Evolutionary conservation across 2,329 filamentous ascomycete species (phyloP).

Genomic region (Basipetospora chlamydospora): DNA sequence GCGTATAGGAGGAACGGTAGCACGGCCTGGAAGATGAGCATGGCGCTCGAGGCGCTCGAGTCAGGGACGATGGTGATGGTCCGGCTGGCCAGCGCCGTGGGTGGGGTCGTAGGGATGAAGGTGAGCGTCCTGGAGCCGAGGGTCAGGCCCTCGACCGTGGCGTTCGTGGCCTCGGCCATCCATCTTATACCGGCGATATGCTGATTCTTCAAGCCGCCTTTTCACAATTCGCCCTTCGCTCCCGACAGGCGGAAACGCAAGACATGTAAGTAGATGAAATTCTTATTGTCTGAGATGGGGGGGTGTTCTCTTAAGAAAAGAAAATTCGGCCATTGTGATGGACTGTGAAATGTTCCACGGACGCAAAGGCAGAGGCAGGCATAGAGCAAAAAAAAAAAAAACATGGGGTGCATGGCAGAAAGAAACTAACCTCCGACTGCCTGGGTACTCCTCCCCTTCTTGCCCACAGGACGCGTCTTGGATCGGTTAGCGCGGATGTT

Average conservation of each 20-base stretch:
- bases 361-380: too few relatives aligned
- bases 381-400: too few relatives aligned
- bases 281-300: too few relatives aligned
- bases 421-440: slow-evolving; percentile 5
- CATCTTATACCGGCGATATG: slow-evolving; percentile 42
- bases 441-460: slow-evolving; percentile 16
- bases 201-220: slow-evolving; percentile 40
- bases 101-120: slow-evolving; percentile 26
- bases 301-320: too few relatives aligned
- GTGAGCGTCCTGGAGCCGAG: slow-evolving; percentile 36
- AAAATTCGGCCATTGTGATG: too few relatives aligned
- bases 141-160: slow-evolving; percentile 32
- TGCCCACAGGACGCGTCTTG: slow-evolving; percentile 9
- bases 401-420: too few relatives aligned
- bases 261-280: too few relatives aligned
- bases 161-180: slow-evolving; percentile 35
- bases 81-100: slow-evolving; percentile 24
- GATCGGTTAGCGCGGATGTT: slow-evolving; percentile 41
- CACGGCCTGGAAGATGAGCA: slow-evolving; percentile 46
- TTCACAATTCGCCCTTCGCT: too few relatives aligned
- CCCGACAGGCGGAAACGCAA: too few relatives aligned
- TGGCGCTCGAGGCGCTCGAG: slow-evolving; percentile 35
- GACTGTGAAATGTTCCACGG: too few relatives aligned
- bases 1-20: slow-evolving; percentile 45
- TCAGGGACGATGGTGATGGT: slow-evolving; percentile 34